phyloP scores from a whole-genome alignment of 2,329 filamentous ascomycete species.

The Cryphonectria parasitica region DNA sequence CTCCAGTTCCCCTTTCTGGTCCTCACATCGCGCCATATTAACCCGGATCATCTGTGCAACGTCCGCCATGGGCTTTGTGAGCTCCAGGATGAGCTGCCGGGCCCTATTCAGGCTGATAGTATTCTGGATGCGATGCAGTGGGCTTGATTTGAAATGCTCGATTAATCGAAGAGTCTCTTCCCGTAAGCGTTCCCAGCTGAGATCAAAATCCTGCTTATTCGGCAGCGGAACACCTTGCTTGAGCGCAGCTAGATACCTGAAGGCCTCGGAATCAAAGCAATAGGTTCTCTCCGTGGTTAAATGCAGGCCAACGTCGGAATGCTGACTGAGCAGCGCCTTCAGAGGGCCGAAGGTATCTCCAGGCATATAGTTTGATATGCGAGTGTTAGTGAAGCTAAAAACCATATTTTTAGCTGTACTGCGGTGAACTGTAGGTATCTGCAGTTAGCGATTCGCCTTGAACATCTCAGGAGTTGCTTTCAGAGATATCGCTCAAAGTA shows the following conservation, averaged over 20 bases:
- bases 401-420: constrained; percentile 45
- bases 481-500: too few species aligned
- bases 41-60: constrained; percentile 33
- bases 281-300: constrained; percentile 41
- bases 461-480: too few species aligned
- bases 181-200: constrained; percentile 44
- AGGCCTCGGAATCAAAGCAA: constrained; percentile 50
- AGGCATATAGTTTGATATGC: constrained; percentile 45
- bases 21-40: constrained; percentile 39
- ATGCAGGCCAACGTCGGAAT: constrained; percentile 30
- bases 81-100: constrained; percentile 39
- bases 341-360: constrained; percentile 45
- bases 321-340: constrained; percentile 31
- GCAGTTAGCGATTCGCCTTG: too few species aligned
- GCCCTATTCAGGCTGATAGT: constrained; percentile 46
- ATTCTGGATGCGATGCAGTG: constrained; percentile 41
- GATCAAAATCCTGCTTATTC: constrained; percentile 39
- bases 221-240: constrained; percentile 39
- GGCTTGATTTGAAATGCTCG: constrained; percentile 35
- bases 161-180: constrained; percentile 39
- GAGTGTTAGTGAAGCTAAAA: constrained; percentile 49
- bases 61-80: constrained; percentile 45
- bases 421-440: constrained; percentile 36
- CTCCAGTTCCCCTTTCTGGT: constrained; percentile 36
- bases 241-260: constrained; percentile 45